Conservation (phyloP, 768 basidiomycete species). For the Kwoniella sp. region DNA sequence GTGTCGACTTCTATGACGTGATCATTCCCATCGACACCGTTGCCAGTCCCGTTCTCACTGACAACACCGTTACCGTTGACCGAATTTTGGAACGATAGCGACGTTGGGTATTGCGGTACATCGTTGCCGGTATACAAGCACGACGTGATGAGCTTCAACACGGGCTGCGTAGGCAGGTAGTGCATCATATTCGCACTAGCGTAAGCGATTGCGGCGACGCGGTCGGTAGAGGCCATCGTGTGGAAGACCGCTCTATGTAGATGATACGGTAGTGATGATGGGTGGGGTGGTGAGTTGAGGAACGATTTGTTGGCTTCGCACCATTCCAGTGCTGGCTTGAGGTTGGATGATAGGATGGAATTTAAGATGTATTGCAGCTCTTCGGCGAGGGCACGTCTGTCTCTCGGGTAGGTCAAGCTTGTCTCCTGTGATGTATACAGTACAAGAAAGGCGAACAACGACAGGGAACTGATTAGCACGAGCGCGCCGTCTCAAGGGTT, state of each 20-base stretch:
- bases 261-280: conserved; percentile 83
- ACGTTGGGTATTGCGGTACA: conserved; percentile 53
- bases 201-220: conserved; percentile 67
- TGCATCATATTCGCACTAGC: conserved; percentile 64
- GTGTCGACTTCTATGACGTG: background rate
- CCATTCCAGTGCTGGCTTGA: conserved; percentile 79
- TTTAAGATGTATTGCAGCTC: conserved; percentile 41
- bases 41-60: background rate
- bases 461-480: background rate
- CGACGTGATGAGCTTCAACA: conserved; percentile 47
- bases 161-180: conserved; percentile 65
- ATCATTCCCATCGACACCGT: background rate
- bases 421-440: too few species aligned
- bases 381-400: conserved; percentile 23
- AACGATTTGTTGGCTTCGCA: conserved; percentile 67
- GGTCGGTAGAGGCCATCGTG: conserved; percentile 65
- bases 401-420: conserved; percentile 28
- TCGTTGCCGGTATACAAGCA: conserved; percentile 62
- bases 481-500: background rate
- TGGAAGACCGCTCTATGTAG: conserved; percentile 90
- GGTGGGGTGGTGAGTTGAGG: conserved; percentile 64
- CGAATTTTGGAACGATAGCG: too few species aligned
- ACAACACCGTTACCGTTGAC: too few species aligned
- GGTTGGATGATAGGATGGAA: conserved; percentile 39
- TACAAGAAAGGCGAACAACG: background rate